Base-by-base conservation (phyloP, 768 basidiomycete species). In the Xerocomellus amylosporus region DNA sequence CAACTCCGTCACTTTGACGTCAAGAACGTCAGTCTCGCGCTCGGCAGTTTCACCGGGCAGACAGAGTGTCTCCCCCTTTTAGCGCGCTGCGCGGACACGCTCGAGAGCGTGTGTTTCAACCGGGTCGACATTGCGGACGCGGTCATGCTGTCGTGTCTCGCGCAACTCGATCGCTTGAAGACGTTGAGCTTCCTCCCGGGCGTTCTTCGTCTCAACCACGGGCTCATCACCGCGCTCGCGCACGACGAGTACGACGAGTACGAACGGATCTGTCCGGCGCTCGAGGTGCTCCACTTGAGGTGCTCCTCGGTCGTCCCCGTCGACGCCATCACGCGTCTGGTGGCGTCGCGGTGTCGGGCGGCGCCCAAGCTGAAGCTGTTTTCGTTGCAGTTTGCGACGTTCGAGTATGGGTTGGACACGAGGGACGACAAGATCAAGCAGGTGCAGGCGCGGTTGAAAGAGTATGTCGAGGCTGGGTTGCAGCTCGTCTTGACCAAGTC, bases 201-300 rank as follows among this genome's bases (percentile, higher is more conserved):
- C 13, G 42, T 64, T n/a, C 57, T 72, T 5, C 55, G 68, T n/a
- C 65, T 70, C 37, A 70, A 72, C 37, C 68, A 72, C 14, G 66
- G 64, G 14, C 64, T 70, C 42, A 36, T 70, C 37, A 31, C 54
- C n/a, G 66, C 56, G 34, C 66, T 72, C 17, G 20, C 60, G 12
- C 26, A 51, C 15, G 28, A 28, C 8, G 51, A 52, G 24, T 53
- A 22, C 13, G 38, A 6, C 19, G 36, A 30, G 9, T 30, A 28
- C n/a, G 28, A 50, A 30, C 26, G 17, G 3, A 26, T 66, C 2
- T 71, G 68, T 48, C 70, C 68, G 0, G 36, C 40, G 8, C 68
- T 69, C 36, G 54, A 65, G 50, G 53, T 39, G 19, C 60, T 69
- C 26, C 64, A 64, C 10, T 22, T 69, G 50, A 39, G 64, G 13